Percentiles rank a stretch among this genome's conserved stretches.
These are phyloP conservation scores for Achaetomiella virescens DNA, from an alignment of 495 filamentous ascomycete genomes.

Conservation along the genomic window DNA sequence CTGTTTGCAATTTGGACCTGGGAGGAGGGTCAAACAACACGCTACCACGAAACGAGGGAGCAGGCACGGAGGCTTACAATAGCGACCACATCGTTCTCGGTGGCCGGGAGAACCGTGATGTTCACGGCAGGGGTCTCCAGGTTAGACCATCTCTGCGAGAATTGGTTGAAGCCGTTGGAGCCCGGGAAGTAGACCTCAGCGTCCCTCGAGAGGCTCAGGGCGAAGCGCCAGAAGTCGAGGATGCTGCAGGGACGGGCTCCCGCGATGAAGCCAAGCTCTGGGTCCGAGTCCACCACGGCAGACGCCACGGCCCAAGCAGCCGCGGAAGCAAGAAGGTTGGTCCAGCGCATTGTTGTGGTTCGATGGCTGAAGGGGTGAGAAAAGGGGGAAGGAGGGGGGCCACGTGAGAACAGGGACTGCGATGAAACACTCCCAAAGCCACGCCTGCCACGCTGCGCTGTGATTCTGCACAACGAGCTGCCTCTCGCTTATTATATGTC, in stretches of 20 bases:
- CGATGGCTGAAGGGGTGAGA: too few species aligned
- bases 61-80: constrained; percentile 35
- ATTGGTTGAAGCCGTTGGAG: not conserved
- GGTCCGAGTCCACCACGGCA: not conserved
- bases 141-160: constrained; percentile 13
- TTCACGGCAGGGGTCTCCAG: constrained; percentile 35
- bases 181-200: constrained; percentile 41
- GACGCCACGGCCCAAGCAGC: not conserved
- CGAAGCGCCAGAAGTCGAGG: not conserved
- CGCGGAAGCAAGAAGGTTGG: too few species aligned
- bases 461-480: too few species aligned
- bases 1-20: constrained; percentile 2
- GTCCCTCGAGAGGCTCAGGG: constrained; percentile 30
- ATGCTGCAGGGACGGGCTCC: not conserved
- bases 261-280: not conserved
- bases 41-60: too few species aligned
- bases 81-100: constrained; percentile 46
- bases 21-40: not conserved
- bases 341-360: too few species aligned
- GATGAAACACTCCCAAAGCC: too few species aligned
- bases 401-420: too few species aligned
- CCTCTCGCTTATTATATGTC: too few species aligned
- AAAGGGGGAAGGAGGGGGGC: too few species aligned
- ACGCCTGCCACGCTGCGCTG: too few species aligned
- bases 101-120: constrained; percentile 43